Evolutionary conservation across 169 alveolate genomes (phyloP).

Genomic region (Plasmodium billcollinsi): DNA sequence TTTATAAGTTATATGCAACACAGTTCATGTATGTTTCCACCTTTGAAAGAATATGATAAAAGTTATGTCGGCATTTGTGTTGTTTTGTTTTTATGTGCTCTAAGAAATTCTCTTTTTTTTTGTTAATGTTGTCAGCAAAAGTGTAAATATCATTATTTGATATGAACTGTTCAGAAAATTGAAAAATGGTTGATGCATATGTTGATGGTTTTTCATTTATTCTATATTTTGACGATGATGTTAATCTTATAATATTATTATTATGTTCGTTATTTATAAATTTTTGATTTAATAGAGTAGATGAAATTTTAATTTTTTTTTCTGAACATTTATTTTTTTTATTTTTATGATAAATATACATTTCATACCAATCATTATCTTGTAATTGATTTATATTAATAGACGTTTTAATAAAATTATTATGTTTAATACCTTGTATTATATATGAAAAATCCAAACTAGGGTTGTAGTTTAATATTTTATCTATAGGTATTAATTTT

Average conservation of each 20-base stretch:
- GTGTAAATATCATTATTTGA: slow-evolving; percentile 61
- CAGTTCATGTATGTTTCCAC: slow-evolving; percentile 71
- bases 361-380: slow-evolving; percentile 25
- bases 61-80: slow-evolving; percentile 50
- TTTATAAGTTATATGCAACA: slow-evolving; percentile 44
- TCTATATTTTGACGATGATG: slow-evolving; percentile 17
- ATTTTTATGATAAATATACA: slow-evolving; percentile 25
- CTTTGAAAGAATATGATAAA: slow-evolving; percentile 45
- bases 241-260: slow-evolving; percentile 30
- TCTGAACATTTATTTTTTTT: neutral
- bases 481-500: slow-evolving; percentile 42
- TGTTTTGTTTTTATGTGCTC: slow-evolving; percentile 8
- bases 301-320: neutral
- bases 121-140: slow-evolving; percentile 47
- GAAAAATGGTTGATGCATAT: slow-evolving; percentile 62
- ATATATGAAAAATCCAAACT: slow-evolving; percentile 37
- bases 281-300: neutral
- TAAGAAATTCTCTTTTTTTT: neutral
- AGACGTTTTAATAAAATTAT: slow-evolving; percentile 29
- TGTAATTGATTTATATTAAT: slow-evolving; percentile 27
- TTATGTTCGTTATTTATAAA: neutral
- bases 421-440: slow-evolving; percentile 45
- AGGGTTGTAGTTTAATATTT: slow-evolving; percentile 30
- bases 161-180: slow-evolving; percentile 62
- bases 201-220: slow-evolving; percentile 29